Conservation (phyloP, 495 filamentous ascomycete species). For the Aspergillus taichungensis region DNA sequence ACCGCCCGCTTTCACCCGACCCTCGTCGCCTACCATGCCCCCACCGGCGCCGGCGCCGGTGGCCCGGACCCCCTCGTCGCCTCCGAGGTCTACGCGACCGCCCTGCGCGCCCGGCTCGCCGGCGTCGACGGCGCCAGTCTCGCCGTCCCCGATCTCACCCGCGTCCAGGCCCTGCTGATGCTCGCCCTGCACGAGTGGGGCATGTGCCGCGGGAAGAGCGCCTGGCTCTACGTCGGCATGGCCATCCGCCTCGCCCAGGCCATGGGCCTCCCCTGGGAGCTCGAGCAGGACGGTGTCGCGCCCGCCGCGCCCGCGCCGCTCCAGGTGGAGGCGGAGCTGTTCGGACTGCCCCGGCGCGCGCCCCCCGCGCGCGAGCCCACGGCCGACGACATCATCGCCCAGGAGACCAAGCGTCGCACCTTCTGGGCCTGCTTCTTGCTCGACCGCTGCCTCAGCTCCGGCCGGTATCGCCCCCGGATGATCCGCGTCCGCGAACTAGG, state of each 20-base stretch:
- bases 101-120: slow-evolving; percentile 57
- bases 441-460: slow-evolving; percentile 69
- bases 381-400: slow-evolving; percentile 53
- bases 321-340: slow-evolving; percentile 34
- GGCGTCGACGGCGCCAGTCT: slow-evolving; percentile 42
- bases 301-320: slow-evolving; percentile 35
- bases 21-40: slow-evolving; percentile 57
- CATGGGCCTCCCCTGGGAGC: slow-evolving; percentile 59
- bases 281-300: slow-evolving; percentile 35
- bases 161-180: slow-evolving; percentile 73
- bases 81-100: slow-evolving; percentile 71
- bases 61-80: slow-evolving; percentile 55
- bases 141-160: slow-evolving; percentile 53
- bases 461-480: slow-evolving; percentile 63
- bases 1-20: slow-evolving; percentile 70
- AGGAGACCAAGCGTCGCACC: slow-evolving; percentile 70
- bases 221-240: slow-evolving; percentile 70
- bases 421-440: slow-evolving; percentile 83
- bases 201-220: slow-evolving; percentile 63
- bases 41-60: slow-evolving; percentile 27
- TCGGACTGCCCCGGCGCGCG: slow-evolving; percentile 27
- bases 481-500: slow-evolving; percentile 56
- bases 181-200: slow-evolving; percentile 80
- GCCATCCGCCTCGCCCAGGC: slow-evolving; percentile 69
- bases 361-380: slow-evolving; percentile 29